Base-by-base conservation (phyloP, 192 early-diverging fungal genomes). In the Chytriomyces hyalinus region DNA sequence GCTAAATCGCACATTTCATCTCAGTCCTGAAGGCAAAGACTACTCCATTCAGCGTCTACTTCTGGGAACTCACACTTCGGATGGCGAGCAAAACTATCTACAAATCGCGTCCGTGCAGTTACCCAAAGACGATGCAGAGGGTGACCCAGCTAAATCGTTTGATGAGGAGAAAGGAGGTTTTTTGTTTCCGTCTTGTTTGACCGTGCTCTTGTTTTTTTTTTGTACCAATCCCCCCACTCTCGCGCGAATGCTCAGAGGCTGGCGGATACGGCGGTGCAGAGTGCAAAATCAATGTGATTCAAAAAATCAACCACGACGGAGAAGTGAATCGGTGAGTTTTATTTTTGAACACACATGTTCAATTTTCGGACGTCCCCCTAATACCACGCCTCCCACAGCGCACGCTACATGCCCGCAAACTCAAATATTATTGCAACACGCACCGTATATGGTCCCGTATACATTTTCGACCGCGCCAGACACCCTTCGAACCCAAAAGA, bases 351-450 rank as follows among this genome's bases (percentile, higher is more conserved):
- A 69, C 6, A 49, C 43, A n/a, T n/a, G 9, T 20, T 20, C 26
- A 22, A 24, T 77, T 78, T 50, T 78, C 70, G 76, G 43, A 17
- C 24, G 46, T 47, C 0, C 5, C 15, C 49, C 53, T 57, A 57
- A 57, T 57, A 13, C 15, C 20, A 15, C 20, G 3, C 13, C 53
- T 20, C 13, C 5, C 20, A 5, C 57, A 89, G 97, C 69, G 96
- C 95, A n/a, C 90, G 97, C 57, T 99, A 99, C 81, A 97, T 97
- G 93, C 94, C 94, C 49, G 90, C 92, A 77, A 96, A 99, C 78
- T 93, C 94, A 8, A 92, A 97, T 78, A 93, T 99, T 53, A 96
- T 99, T 78, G 97, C 96, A 10, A 97, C 96, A 6, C 96, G 97
- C 75, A 93, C 96, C 6, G 88, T 92, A 17, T 87, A 87, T 6